A percentile compares a stretch with the other conserved stretches of the same genome.
phyloP scores from a whole-genome alignment of 2,329 filamentous ascomycete genomes.

The Hymenoscyphus scutula region DNA sequence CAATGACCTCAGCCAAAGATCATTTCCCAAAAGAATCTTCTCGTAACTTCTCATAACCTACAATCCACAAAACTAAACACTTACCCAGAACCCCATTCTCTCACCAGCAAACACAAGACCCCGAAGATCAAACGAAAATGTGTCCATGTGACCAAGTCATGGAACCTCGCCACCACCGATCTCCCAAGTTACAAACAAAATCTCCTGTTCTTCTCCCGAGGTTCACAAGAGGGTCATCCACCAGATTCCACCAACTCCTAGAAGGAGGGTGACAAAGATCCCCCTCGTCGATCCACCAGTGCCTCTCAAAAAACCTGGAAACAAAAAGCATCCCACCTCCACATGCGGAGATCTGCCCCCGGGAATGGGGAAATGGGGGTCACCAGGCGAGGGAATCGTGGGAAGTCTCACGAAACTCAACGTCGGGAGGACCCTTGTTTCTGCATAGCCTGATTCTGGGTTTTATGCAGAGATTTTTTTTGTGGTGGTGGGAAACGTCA shows the following conservation, averaged over 20 bases:
- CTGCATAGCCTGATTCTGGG: not conserved
- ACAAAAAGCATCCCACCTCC: not conserved
- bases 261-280: not conserved
- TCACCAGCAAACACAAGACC: not conserved
- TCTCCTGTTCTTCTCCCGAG: constrained; percentile 1
- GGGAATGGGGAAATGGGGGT: not conserved
- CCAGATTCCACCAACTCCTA: not conserved
- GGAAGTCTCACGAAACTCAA: not conserved
- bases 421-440: not conserved
- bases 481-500: no score
- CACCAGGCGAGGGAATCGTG: not conserved
- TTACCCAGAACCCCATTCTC: not conserved
- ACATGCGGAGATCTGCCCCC: not conserved
- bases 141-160: not conserved
- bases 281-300: not conserved
- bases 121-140: not conserved
- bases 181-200: not conserved
- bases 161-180: constrained; percentile 2
- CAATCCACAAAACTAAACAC: not conserved
- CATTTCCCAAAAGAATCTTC: not conserved
- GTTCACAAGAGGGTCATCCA: not conserved
- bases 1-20: not conserved
- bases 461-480: not conserved
- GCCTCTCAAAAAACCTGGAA: not conserved
- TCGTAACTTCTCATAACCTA: not conserved